Evolutionary conservation across 1,284 basidiomycete genomes (phyloP), one percentile per base, ranked within the genome.

Genomic region (Sparassis latifolia): DNA sequence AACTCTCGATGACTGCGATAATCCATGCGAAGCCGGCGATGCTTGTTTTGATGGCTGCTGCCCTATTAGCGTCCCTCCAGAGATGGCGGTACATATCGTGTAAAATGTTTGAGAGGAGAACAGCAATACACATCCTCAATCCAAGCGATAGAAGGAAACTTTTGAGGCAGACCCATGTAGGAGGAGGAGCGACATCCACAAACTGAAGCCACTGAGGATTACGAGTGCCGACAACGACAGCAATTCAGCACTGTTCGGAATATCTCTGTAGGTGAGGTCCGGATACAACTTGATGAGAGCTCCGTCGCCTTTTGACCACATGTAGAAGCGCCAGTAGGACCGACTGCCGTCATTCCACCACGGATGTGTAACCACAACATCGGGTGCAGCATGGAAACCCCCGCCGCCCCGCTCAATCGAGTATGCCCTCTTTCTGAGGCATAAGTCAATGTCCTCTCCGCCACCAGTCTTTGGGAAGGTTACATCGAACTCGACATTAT

Each of bases 361-460:
- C 5, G 80, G 79, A 61, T 82, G 80, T 2, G 71, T 76, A 9
- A 75, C 76, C 10, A 65, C 52, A 3, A 77, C 76, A 0, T 64
- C 51, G 0, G 78, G 78, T 3, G 79, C 79, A 2, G 76, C 67
- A 38, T 64, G 54, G 56, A 83, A 80, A 0, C 74, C 74, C 45
- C 70, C 61, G 4, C 68, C 61, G 1, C 69, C 71, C 12, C 62
- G 52, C 3, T 52, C 51, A 28, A 76, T 43, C 30, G 69, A 73
- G 38, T 60, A 67, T 5, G 67, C 60, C 7, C 78, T 69, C 58
- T 80, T 82, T 53, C 63, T 61, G n/a, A 71, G 65, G 55, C 79
- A 80, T 53, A 75, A 82, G 55, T 82, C 76, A 27, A 83, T 80
- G 44, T 84, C 80, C 54, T 84, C 82, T 0, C 80, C 82, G 3